Conservation (phyloP, 2,329 filamentous ascomycete genomes). For the Canariomyces notabilis region DNA sequence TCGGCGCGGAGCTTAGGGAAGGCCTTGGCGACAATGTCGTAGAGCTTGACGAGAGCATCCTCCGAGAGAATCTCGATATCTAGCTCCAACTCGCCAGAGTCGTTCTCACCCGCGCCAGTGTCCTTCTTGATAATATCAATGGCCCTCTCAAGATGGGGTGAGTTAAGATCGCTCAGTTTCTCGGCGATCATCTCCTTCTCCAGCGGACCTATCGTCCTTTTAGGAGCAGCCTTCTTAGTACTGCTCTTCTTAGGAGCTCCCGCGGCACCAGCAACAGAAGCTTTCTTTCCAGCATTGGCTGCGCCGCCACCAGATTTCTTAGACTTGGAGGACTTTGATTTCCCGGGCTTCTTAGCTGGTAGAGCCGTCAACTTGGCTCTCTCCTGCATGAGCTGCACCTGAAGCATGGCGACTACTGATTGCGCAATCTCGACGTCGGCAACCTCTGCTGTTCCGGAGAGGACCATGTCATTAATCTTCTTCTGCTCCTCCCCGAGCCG, state of each 20-base stretch:
- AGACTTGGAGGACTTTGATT: conserved; percentile 37
- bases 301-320: conserved; percentile 32
- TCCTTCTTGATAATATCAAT: conserved; percentile 89
- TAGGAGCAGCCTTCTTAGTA: conserved; percentile 42
- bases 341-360: conserved; percentile 48
- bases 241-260: conserved; percentile 35
- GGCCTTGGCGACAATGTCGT: conserved; percentile 38
- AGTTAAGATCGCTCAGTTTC: conserved; percentile 75
- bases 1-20: conserved; percentile 35
- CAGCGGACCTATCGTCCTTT: conserved; percentile 62
- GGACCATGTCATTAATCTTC: conserved; percentile 52
- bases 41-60: conserved; percentile 51
- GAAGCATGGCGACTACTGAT: conserved; percentile 58
- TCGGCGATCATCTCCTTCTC: conserved; percentile 92
- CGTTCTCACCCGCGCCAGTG: conserved; percentile 62
- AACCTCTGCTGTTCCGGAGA: conserved; percentile 46
- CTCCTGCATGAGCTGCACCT: conserved; percentile 69
- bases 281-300: too few relatives aligned
- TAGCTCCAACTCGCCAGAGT: conserved; percentile 54
- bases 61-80: conserved; percentile 54
- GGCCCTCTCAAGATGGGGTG: conserved; percentile 70
- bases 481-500: conserved; percentile 52
- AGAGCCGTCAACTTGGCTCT: conserved; percentile 51
- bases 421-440: conserved; percentile 53
- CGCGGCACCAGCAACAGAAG: too few relatives aligned